A percentile compares a stretch with the other conserved stretches of the same genome.
These are phyloP conservation scores for Calamus simplicifolius DNA, from an alignment of 176 grass and related monocot species.

Conservation along the genomic window DNA sequence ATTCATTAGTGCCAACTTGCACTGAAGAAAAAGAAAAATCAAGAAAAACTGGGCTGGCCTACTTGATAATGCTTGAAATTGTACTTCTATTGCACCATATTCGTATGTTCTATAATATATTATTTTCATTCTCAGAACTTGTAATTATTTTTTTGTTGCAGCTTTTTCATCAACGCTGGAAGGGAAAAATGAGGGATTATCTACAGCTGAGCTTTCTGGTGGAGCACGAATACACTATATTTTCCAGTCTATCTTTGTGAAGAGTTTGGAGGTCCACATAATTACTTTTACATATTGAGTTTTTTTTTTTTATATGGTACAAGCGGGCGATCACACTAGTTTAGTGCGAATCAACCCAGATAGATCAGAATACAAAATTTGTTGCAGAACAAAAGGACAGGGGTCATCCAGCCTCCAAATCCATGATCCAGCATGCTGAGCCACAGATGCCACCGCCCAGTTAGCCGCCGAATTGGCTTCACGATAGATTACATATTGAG, in stretches of 20 bases:
- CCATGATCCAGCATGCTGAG: too few species aligned
- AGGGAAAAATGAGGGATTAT: slow-evolving; percentile 94
- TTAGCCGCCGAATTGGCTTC: too few species aligned
- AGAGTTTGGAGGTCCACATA: slow-evolving; percentile 77
- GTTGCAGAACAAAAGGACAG: too few species aligned
- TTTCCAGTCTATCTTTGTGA: slow-evolving; percentile 94
- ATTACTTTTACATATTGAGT: slow-evolving; percentile 3
- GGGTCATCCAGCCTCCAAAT: too few species aligned
- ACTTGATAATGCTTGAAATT: background rate
- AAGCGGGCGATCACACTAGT: too few species aligned
- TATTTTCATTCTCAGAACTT: slow-evolving; percentile 6
- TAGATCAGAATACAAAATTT: too few species aligned
- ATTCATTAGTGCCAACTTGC: too few species aligned
- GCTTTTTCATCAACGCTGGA: slow-evolving; percentile 95
- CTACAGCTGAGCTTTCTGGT: slow-evolving; percentile 82
- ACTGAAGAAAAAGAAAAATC: too few species aligned
- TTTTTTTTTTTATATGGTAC: too few species aligned
- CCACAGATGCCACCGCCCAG: too few species aligned
- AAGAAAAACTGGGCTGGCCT: too few species aligned
- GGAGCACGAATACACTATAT: slow-evolving; percentile 98
- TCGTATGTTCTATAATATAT: background rate
- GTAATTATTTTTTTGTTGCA: slow-evolving; percentile 19
- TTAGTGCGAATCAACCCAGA: too few species aligned
- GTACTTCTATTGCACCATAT: background rate
- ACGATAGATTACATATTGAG: slow-evolving; percentile 1